Evolutionary conservation across 345 rosid species (phyloP).

Genomic region (Brassica cretica): DNA sequence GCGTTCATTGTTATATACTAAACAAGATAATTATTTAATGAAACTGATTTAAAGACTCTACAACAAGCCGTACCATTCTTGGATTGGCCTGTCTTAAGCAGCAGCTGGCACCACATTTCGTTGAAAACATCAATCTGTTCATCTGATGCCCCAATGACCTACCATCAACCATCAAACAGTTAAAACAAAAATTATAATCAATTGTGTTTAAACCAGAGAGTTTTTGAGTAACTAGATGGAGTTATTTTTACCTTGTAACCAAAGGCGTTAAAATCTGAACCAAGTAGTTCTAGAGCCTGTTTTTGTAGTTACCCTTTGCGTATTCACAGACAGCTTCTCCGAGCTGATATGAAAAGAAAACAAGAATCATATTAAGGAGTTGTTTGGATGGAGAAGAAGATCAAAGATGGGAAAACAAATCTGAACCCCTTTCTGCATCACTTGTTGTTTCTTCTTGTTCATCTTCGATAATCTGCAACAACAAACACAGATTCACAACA

Average conservation of each 20-base stretch:
- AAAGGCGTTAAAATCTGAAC: constrained; percentile 65
- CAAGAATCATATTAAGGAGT: constrained; percentile 5
- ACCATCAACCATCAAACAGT: constrained; percentile 11
- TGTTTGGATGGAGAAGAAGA: background rate
- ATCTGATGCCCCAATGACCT: constrained; percentile 86
- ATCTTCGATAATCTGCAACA: constrained; percentile 56
- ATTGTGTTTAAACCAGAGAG: constrained; percentile 1
- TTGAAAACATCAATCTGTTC: constrained; percentile 87
- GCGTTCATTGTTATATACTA: background rate
- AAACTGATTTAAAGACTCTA: background rate
- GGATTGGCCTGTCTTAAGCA: constrained; percentile 63
- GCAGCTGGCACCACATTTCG: constrained; percentile 68
- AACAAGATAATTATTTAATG: background rate
- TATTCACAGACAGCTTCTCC: constrained; percentile 72
- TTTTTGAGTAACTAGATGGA: background rate
- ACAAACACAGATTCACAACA: constrained; percentile 18
- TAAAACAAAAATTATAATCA: no score
- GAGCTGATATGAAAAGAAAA: constrained; percentile 46
- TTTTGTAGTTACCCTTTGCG: constrained; percentile 52
- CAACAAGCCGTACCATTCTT: constrained; percentile 50
- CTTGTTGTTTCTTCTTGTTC: constrained; percentile 73
- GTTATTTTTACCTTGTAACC: constrained; percentile 56
- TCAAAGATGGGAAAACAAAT: constrained; percentile 45
- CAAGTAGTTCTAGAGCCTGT: constrained; percentile 59
- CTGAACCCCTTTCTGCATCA: constrained; percentile 67